Conservation (phyloP, 208 protist genomes). For the Trypanosoma caninum region DNA sequence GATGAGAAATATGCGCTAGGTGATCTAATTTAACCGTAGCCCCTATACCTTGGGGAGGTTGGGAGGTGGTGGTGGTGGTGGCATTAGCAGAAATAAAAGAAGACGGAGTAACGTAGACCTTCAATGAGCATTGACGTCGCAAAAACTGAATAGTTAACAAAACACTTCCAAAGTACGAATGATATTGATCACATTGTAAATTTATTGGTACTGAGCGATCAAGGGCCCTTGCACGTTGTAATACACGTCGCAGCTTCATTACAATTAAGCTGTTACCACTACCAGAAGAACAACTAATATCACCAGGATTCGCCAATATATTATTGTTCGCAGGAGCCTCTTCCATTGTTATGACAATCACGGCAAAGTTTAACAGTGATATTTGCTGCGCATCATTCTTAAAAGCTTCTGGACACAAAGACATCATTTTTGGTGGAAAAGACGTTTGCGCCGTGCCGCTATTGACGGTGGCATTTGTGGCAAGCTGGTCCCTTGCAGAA, state of each 20-base stretch:
- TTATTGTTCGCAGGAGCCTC: not conserved
- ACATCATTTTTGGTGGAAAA: not conserved
- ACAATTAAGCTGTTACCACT: not conserved
- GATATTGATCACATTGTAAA: slow-evolving; percentile 17
- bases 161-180: slow-evolving; percentile 21
- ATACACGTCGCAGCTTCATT: slow-evolving; percentile 13
- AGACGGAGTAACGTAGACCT: slow-evolving; percentile 34
- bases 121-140: slow-evolving; percentile 30
- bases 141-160: slow-evolving; percentile 33
- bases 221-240: slow-evolving; percentile 17
- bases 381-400: slow-evolving; percentile 11
- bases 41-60: not conserved
- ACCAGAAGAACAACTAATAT: not conserved
- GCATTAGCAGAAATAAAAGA: too few relatives aligned
- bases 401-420: not conserved
- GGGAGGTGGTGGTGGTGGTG: not conserved
- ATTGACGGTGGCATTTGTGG: not conserved
- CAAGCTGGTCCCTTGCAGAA: not conserved
- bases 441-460: not conserved
- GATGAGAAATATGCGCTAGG: slow-evolving; percentile 38
- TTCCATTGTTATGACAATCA: slow-evolving; percentile 15
- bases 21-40: slow-evolving; percentile 30
- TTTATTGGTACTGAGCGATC: slow-evolving; percentile 8
- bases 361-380: slow-evolving; percentile 10
- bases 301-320: not conserved